A percentile compares a stretch with the other conserved stretches of the same genome.
Evolutionary conservation across 2,329 filamentous ascomycete species (phyloP).

Genomic region (Aspergillus novofumigatus): DNA sequence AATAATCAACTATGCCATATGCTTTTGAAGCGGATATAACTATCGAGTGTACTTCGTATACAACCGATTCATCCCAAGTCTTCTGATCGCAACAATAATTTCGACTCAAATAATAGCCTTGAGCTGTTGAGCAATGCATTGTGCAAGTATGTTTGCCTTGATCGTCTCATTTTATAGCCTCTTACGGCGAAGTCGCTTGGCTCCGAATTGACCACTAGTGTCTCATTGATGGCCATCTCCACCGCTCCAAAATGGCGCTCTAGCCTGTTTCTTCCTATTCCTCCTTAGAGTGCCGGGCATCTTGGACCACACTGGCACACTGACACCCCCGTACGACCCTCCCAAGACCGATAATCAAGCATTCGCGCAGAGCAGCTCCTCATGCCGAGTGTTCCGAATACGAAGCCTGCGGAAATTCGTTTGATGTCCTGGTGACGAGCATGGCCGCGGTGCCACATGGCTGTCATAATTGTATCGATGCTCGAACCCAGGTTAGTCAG

Average conservation of each 20-base stretch:
- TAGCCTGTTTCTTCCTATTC: neutral
- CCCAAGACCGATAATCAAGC: neutral
- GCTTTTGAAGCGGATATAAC: neutral
- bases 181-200: neutral
- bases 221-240: neutral
- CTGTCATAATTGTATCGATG: conserved; percentile 20
- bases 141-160: neutral
- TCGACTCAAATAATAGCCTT: too few species aligned
- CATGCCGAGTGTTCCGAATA: conserved; percentile 10
- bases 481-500: conserved; percentile 13
- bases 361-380: neutral
- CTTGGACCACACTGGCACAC: neutral
- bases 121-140: too few species aligned
- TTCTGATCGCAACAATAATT: neutral
- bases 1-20: neutral
- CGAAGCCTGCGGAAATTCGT: conserved; percentile 2
- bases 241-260: neutral
- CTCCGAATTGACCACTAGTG: neutral
- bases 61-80: neutral
- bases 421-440: conserved; percentile 14
- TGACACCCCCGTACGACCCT: neutral
- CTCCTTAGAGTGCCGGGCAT: neutral
- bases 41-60: neutral
- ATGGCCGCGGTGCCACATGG: conserved; percentile 33
- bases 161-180: neutral